Percentiles rank a stretch among this genome's conserved stretches.
Evolutionary conservation across 805 yeast species (phyloP).

Genomic region (Kazachstania bromeliacearum): DNA sequence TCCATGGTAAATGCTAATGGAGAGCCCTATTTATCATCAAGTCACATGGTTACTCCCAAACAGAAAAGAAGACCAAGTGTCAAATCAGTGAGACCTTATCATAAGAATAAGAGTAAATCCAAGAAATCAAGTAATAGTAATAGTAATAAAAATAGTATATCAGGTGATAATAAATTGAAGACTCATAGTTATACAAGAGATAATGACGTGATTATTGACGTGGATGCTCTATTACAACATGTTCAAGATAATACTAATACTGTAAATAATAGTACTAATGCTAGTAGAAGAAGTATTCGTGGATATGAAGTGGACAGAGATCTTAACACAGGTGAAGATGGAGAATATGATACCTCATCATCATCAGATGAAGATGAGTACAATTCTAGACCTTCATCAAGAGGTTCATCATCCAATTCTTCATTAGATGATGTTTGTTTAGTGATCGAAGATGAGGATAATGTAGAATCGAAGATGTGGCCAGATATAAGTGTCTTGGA

Average conservation of each 20-base stretch:
- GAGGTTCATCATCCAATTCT: conserved; percentile 43
- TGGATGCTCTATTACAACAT: conserved; percentile 27
- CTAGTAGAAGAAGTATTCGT: neutral
- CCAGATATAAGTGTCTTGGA: conserved; percentile 72
- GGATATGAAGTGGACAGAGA: neutral
- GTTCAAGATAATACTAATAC: conserved; percentile 13
- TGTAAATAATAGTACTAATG: conserved; percentile 1
- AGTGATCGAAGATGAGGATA: conserved; percentile 52
- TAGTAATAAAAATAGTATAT: neutral
- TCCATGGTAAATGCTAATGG: conserved; percentile 6
- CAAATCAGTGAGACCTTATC: neutral
- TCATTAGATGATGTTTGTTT: conserved; percentile 89
- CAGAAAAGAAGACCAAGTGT: neutral
- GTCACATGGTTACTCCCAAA: conserved; percentile 1
- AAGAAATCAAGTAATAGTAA: neutral
- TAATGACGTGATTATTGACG: conserved; percentile 28
- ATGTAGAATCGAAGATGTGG: conserved; percentile 41
- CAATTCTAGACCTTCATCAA: conserved; percentile 36
- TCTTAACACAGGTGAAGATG: conserved; percentile 1
- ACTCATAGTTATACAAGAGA: neutral
- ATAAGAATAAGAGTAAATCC: conserved; percentile 1
- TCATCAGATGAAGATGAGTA: conserved; percentile 23
- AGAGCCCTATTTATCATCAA: too few relatives aligned
- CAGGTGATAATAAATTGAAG: neutral
- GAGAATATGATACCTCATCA: conserved; percentile 3